phyloP scores from a whole-genome alignment of 225 moss, liverwort and hornwort species.

The Thuidium tamariscinum region DNA sequence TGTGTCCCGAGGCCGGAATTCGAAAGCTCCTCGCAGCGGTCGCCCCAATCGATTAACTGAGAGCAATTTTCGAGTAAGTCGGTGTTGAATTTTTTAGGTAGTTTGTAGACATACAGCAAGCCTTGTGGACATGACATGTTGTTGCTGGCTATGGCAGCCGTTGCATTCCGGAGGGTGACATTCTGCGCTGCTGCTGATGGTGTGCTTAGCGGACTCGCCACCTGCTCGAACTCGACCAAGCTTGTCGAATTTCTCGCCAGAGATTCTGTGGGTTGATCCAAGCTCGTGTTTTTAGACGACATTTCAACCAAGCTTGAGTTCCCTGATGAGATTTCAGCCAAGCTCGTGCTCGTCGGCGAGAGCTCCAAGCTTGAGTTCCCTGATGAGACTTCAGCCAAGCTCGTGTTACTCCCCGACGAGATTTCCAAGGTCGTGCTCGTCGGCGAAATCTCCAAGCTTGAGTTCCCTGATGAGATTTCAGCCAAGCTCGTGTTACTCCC shows the following conservation, averaged over 20 bases:
- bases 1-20: constrained; percentile 14
- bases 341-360: neutral
- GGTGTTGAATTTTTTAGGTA: constrained; percentile 19
- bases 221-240: neutral
- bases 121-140: neutral
- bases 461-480: neutral
- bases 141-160: neutral
- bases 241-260: neutral
- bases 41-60: neutral
- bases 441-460: neutral
- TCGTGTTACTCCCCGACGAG: neutral
- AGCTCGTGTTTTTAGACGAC: neutral
- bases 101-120: constrained; percentile 10
- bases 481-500: neutral
- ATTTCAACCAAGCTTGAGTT: neutral
- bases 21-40: constrained; percentile 17
- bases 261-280: neutral
- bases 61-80: constrained; percentile 26
- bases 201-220: neutral
- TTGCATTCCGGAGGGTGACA: neutral
- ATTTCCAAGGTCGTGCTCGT: neutral
- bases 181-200: neutral
- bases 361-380: neutral
- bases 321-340: neutral
- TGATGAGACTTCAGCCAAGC: neutral